phyloP scores from a whole-genome alignment of 371 early-diverging fungal genomes.

The Blastocladiella emersonii region DNA sequence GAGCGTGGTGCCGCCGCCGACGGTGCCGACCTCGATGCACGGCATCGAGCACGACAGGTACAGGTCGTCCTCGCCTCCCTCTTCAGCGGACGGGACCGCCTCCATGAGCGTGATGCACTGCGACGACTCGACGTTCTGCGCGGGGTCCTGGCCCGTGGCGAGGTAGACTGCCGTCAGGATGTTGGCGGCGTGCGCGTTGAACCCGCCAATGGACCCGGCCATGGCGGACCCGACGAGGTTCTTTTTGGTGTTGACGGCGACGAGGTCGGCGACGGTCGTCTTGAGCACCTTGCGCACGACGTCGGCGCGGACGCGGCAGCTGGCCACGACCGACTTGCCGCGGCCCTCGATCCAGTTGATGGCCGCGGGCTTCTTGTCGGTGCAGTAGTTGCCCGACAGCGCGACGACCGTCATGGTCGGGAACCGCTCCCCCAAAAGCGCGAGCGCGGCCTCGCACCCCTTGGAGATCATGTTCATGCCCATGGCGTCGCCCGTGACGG shows the following conservation, averaged over 20 bases:
- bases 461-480: conserved; percentile 99
- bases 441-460: conserved; percentile 70
- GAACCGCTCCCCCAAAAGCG: conserved; percentile 42
- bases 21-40: conserved; percentile 86
- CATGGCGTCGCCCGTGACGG: conserved; percentile 96
- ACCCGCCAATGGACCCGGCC: conserved; percentile 89
- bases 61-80: conserved; percentile 59
- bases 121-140: conserved; percentile 89
- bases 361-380: conserved; percentile 94
- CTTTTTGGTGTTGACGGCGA: conserved; percentile 70
- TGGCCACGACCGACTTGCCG: conserved; percentile 87
- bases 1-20: conserved; percentile 89
- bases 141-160: conserved; percentile 95
- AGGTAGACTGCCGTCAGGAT: conserved; percentile 87
- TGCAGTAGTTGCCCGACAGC: conserved; percentile 88
- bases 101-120: conserved; percentile 94
- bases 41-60: conserved; percentile 90
- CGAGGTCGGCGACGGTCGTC: conserved; percentile 65
- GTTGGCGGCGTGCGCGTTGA: conserved; percentile 94
- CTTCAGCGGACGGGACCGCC: conserved; percentile 34
- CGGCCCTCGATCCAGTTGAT: conserved; percentile 96
- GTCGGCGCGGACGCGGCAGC: conserved; percentile 65
- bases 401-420: conserved; percentile 68
- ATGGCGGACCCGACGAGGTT: conserved; percentile 90
- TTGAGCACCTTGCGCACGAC: conserved; percentile 74